phyloP scores from a whole-genome alignment of 2,329 filamentous ascomycete genomes.

The Cercospora sp. region DNA sequence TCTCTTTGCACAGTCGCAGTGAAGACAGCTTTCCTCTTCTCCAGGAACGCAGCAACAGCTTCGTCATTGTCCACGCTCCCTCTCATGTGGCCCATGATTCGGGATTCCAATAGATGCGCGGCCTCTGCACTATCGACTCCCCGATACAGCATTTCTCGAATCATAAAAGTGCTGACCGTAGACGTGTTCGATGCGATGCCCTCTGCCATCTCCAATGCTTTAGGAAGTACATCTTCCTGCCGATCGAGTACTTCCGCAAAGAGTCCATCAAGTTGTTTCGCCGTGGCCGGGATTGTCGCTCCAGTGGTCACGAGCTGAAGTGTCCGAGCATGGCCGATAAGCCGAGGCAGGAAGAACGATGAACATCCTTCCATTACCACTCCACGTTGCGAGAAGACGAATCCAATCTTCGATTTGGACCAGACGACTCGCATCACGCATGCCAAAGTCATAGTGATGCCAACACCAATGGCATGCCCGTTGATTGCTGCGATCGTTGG shows the following conservation, averaged over 20 bases:
- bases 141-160: slow-evolving; percentile 28
- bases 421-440: slow-evolving; percentile 25
- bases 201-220: slow-evolving; percentile 23
- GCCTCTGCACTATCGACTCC: slow-evolving; percentile 25
- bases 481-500: slow-evolving; percentile 29
- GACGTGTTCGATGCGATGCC: slow-evolving; percentile 22
- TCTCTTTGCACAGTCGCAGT: slow-evolving; percentile 25
- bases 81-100: slow-evolving; percentile 28
- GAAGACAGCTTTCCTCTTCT: slow-evolving; percentile 27
- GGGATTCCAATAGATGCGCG: slow-evolving; percentile 27
- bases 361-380: slow-evolving; percentile 29
- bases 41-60: slow-evolving; percentile 27
- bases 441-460: slow-evolving; percentile 29
- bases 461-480: slow-evolving; percentile 28
- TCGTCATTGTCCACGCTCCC: slow-evolving; percentile 27
- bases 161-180: slow-evolving; percentile 29
- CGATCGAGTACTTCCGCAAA: slow-evolving; percentile 27
- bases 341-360: slow-evolving; percentile 26
- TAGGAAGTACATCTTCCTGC: slow-evolving; percentile 25
- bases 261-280: slow-evolving; percentile 23
- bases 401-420: slow-evolving; percentile 28
- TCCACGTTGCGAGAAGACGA: slow-evolving; percentile 28
- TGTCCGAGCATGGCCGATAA: slow-evolving; percentile 22
- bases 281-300: slow-evolving; percentile 14
- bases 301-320: slow-evolving; percentile 25